phyloP scores from a whole-genome alignment of 1,139 yeast genomes.

The Pneumocystis sp. region DNA sequence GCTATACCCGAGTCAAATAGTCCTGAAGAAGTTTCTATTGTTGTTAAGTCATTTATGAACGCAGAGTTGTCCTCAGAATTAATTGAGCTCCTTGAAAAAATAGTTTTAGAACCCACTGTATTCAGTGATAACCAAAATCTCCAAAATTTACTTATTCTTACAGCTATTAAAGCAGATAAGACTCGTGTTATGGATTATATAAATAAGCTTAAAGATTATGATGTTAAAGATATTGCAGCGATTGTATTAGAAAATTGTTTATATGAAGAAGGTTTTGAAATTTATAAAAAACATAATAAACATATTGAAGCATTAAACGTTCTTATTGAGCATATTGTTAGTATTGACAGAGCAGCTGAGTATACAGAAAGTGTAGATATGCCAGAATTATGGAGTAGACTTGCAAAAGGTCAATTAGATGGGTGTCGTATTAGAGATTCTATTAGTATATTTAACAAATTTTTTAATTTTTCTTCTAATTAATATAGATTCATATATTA shows the following conservation, averaged over 20 bases:
- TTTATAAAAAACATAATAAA: slow-evolving; percentile 72
- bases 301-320: slow-evolving; percentile 74
- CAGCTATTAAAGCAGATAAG: slow-evolving; percentile 91
- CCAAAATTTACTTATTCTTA: slow-evolving; percentile 80
- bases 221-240: slow-evolving; percentile 87
- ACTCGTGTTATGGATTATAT: slow-evolving; percentile 69
- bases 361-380: slow-evolving; percentile 82
- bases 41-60: slow-evolving; percentile 94
- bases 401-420: slow-evolving; percentile 90
- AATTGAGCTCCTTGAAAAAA: slow-evolving; percentile 86
- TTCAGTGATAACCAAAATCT: slow-evolving; percentile 87
- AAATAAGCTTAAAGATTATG: slow-evolving; percentile 80
- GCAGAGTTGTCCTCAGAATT: slow-evolving; percentile 85
- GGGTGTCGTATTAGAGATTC: slow-evolving; percentile 90
- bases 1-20: slow-evolving; percentile 92
- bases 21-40: slow-evolving; percentile 90
- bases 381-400: slow-evolving; percentile 83
- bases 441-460: slow-evolving; percentile 24
- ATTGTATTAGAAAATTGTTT: slow-evolving; percentile 79
- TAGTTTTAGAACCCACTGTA: slow-evolving; percentile 91
- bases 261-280: slow-evolving; percentile 87
- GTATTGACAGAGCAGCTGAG: slow-evolving; percentile 85
- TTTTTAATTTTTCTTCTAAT: slow-evolving; percentile 33
- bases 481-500: slow-evolving; percentile 38
- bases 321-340: slow-evolving; percentile 80